These are phyloP conservation scores for Ormosia emarginata DNA, from an alignment of 306 rosid genomes.

Conservation along the genomic window DNA sequence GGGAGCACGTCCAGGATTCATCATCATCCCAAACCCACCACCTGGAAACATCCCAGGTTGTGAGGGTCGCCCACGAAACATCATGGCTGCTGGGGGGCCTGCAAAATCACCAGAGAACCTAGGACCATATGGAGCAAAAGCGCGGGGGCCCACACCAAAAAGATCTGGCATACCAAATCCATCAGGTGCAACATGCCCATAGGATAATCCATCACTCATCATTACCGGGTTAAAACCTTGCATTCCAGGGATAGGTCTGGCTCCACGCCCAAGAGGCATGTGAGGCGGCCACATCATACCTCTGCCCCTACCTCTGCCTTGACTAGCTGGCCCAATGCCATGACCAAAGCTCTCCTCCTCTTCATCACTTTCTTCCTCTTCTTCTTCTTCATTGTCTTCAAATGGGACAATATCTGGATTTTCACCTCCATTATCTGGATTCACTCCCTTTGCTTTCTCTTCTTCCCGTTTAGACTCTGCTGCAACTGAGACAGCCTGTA, in stretches of 20 bases:
- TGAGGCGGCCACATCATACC: slow-evolving; percentile 98
- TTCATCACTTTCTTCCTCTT: slow-evolving; percentile 98
- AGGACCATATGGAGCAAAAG: slow-evolving; percentile 80
- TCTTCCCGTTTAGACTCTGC: slow-evolving; percentile 97
- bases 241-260: slow-evolving; percentile 91
- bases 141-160: slow-evolving; percentile 89
- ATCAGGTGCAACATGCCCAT: slow-evolving; percentile 83
- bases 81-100: slow-evolving; percentile 81
- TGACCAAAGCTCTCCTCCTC: slow-evolving; percentile 86
- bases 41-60: slow-evolving; percentile 93
- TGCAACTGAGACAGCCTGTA: slow-evolving; percentile 82
- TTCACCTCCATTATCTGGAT: slow-evolving; percentile 82
- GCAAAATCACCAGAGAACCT: slow-evolving; percentile 85
- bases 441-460: slow-evolving; percentile 96
- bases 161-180: slow-evolving; percentile 93
- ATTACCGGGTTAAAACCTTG: slow-evolving; percentile 84
- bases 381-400: slow-evolving; percentile 99
- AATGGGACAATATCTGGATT: slow-evolving; percentile 98
- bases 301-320: slow-evolving; percentile 95
- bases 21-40: slow-evolving; percentile 95
- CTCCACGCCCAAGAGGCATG: slow-evolving; percentile 86
- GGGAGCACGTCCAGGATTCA: slow-evolving; percentile 88
- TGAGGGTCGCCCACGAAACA: slow-evolving; percentile 90
- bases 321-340: slow-evolving; percentile 57
- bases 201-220: slow-evolving; percentile 94